Evolutionary conservation across 768 basidiomycete species (phyloP), one percentile per base, ranked within the genome.

Genomic region (Lactifluus pinguis): DNA sequence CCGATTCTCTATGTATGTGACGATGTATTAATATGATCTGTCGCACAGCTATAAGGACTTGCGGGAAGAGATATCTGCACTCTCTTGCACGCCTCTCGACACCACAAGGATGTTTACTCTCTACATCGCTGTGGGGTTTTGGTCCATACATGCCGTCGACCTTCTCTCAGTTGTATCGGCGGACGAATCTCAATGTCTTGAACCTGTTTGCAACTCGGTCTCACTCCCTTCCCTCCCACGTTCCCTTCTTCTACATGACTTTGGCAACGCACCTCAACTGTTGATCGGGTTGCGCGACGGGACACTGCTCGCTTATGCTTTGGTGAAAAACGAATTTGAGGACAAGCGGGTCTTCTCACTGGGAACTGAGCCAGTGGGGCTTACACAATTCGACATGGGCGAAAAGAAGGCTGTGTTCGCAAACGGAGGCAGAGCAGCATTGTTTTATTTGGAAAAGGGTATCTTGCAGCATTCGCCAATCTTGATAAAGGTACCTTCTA

Each of bases 261-360:
- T 94, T 80, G 80, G 39, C 49, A 66, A 53, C 65, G 76, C 68
- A 67, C 82, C 75, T 1, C 81, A 86, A 62, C 75, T 95, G 9
- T 75, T 95, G 34, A 82, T 81, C 17, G 92, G 92, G 3, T 76
- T 92, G 10, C 82, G 79, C 3, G 83, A 95, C 69, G 93, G 93
- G 2, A 83, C 83, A 15, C 75, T 93, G 30, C 79, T 81, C 4
- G 76, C 80, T 11, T 82, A 81, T 66, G 60, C 72, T 0, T 83
- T 85, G 71, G 69, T 57, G 48, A 64, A 69, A 13, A 63, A 62
- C 14, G 60, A 64, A 62, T 58, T 80, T 8, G 69, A 69, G 30
- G 82, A 85, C 55, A 74, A 76, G 68, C 91, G 85, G 67, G 67
- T 82, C 15, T 75, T 86, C 25, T 77, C 83, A 0, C 73, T 94